phyloP scores from a whole-genome alignment of 2,329 filamentous ascomycete genomes.

The Calonectria hawksworthii region DNA sequence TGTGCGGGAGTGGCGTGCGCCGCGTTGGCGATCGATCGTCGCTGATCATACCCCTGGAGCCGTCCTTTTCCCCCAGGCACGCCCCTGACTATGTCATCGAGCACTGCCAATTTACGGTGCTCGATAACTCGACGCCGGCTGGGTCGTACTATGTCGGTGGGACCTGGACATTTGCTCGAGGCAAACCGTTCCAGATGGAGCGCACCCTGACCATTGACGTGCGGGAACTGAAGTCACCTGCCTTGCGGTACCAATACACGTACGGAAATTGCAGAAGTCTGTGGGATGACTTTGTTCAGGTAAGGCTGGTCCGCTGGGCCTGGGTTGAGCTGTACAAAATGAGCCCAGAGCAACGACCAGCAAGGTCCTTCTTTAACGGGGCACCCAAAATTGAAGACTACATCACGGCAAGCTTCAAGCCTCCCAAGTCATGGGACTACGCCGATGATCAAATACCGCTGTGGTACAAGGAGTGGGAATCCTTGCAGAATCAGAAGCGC shows the following conservation, averaged over 20 bases:
- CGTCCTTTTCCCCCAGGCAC: background rate
- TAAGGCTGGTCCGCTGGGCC: background rate
- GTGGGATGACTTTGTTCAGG: background rate
- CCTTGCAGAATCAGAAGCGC: background rate
- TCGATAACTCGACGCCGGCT: background rate
- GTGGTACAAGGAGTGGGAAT: conserved; percentile 1
- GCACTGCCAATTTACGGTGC: background rate
- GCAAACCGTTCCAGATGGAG: background rate
- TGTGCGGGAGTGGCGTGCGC: background rate
- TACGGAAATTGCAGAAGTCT: background rate
- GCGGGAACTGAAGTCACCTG: background rate
- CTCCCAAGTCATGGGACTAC: background rate
- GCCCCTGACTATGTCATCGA: background rate
- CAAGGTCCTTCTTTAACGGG: background rate
- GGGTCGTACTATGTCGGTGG: background rate
- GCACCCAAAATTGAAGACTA: background rate
- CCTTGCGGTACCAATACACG: background rate
- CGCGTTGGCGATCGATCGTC: background rate
- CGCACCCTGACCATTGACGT: background rate
- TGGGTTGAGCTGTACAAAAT: background rate
- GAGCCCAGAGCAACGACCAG: background rate
- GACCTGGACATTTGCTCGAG: background rate
- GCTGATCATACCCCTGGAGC: background rate
- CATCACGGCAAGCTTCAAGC: background rate
- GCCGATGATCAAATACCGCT: background rate